These are phyloP conservation scores for Jamesozyma jinghongensis DNA, from an alignment of 805 yeast species.

Conservation along the genomic window DNA sequence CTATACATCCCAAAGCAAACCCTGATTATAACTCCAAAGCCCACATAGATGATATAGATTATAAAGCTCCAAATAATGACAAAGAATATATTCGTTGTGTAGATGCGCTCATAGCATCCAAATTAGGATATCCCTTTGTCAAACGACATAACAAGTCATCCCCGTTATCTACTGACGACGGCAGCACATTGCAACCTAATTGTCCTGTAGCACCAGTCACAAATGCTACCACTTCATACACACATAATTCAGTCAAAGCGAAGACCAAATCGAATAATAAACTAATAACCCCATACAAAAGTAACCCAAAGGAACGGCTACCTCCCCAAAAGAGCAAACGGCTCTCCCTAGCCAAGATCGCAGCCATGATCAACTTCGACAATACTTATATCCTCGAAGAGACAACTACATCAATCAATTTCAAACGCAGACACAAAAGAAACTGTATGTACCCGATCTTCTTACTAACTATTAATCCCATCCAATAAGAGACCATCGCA, in stretches of 20 bases:
- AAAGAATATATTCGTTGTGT: conserved; percentile 1
- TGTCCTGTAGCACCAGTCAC: no score
- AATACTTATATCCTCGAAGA: not conserved
- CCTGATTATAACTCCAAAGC: not conserved
- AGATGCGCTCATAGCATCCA: not conserved
- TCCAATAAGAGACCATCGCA: no score
- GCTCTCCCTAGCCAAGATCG: conserved; percentile 6
- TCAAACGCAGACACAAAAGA: not conserved
- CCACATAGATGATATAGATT: not conserved
- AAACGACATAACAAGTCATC: no score
- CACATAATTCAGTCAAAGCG: no score
- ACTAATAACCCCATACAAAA: no score
- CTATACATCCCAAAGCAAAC: not conserved
- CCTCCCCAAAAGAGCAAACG: conserved; percentile 4
- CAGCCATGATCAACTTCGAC: conserved; percentile 12
- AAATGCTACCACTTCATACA: no score
- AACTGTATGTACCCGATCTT: no score
- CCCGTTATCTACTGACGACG: no score
- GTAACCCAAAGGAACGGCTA: not conserved
- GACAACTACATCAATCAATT: not conserved
- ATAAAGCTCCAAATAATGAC: conserved; percentile 7
- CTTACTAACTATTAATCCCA: no score
- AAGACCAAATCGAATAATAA: no score
- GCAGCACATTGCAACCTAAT: no score
- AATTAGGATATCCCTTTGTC: not conserved